phyloP scores from a whole-genome alignment of 2,329 filamentous ascomycete species.

The Clarireedia paspali region DNA sequence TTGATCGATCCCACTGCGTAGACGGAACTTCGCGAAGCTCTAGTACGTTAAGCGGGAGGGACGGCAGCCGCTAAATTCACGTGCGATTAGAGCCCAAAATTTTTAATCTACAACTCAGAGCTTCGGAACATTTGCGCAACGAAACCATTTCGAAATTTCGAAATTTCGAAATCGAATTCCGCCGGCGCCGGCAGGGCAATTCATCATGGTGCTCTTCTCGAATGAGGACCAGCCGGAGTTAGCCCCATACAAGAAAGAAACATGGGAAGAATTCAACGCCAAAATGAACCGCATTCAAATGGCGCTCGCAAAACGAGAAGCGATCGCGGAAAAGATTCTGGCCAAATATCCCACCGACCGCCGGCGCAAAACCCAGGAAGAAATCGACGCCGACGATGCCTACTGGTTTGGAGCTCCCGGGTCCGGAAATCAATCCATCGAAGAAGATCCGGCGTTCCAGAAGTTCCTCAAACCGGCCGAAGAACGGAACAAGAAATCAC shows the following conservation, averaged over 20 bases:
- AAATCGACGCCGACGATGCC: constrained; percentile 29
- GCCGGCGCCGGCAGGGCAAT: not conserved
- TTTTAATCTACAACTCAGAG: not conserved
- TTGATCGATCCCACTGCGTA: constrained; percentile 3
- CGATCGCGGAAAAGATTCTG: constrained; percentile 18
- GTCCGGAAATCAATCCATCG: constrained; percentile 27
- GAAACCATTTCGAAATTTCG: not conserved
- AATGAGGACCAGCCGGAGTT: constrained; percentile 13
- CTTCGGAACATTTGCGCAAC: not conserved
- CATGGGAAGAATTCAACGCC: constrained; percentile 25
- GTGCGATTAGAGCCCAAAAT: constrained; percentile 11
- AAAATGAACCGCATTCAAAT: constrained; percentile 28
- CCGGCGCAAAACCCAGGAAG: constrained; percentile 24
- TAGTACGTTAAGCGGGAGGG: constrained; percentile 13
- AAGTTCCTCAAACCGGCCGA: constrained; percentile 24
- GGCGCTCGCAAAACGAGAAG: constrained; percentile 28
- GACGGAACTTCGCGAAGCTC: constrained; percentile 10
- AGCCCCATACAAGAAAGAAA: constrained; percentile 17
- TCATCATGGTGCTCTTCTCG: constrained; percentile 1
- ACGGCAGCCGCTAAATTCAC: constrained; percentile 12
- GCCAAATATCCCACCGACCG: constrained; percentile 25
- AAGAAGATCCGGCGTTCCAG: constrained; percentile 24
- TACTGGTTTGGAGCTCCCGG: constrained; percentile 21
- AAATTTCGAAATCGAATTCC: not conserved
- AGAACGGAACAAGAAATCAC: constrained; percentile 26